Conservation (phyloP, 176 grass and related monocot genomes). For the Cenchrus americanus region DNA sequence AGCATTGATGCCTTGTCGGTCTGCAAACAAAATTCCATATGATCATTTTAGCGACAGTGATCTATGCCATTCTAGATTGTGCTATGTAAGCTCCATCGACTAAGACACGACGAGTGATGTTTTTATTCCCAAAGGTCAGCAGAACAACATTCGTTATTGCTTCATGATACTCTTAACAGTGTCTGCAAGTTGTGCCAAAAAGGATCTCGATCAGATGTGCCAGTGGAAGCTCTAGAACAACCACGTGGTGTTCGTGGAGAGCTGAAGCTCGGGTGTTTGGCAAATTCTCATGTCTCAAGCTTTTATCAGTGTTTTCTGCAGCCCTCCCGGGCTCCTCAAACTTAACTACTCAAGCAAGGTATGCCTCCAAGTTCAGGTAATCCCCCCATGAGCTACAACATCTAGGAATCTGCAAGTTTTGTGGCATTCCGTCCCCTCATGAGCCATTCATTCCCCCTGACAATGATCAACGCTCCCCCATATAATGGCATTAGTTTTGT, state of each 20-base stretch:
- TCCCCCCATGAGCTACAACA: not conserved
- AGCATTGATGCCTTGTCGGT: conserved; percentile 98
- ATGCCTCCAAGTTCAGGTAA: conserved; percentile 15
- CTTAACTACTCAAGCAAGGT: conserved; percentile 11
- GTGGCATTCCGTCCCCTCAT: no score
- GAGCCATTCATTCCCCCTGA: no score
- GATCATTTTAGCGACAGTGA: conserved; percentile 39
- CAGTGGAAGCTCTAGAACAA: conserved; percentile 32
- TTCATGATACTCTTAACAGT: conserved; percentile 41
- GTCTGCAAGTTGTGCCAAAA: conserved; percentile 21
- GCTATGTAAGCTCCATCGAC: conserved; percentile 30
- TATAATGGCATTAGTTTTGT: not conserved
- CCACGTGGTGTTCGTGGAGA: conserved; percentile 19
- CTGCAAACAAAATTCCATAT: conserved; percentile 63
- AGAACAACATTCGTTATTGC: not conserved
- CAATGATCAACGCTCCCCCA: conserved; percentile 13
- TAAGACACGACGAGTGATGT: conserved; percentile 18
- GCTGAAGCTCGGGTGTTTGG: conserved; percentile 8
- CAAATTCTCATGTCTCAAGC: conserved; percentile 8
- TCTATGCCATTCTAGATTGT: not conserved
- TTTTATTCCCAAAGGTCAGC: conserved; percentile 42
- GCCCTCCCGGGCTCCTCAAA: not conserved
- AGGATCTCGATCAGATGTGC: not conserved
- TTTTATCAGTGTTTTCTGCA: not conserved
- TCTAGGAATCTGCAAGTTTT: conserved; percentile 3